A percentile compares a stretch with the other conserved stretches of the same genome.
Evolutionary conservation across 1,139 yeast genomes (phyloP).

Genomic region (Kodamaea sp.): DNA sequence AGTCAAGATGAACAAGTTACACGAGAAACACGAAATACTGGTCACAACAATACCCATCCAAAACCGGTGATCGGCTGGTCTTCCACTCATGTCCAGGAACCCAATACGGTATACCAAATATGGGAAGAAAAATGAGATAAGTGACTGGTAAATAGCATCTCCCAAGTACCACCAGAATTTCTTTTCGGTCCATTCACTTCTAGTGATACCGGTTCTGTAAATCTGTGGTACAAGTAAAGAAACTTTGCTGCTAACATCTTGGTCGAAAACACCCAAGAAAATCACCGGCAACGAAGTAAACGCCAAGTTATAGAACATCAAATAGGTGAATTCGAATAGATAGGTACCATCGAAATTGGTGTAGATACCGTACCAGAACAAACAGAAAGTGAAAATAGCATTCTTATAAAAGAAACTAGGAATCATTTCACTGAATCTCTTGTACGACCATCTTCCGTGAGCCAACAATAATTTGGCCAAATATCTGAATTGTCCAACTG

Average conservation of each 20-base stretch:
- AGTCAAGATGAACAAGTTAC: slow-evolving; percentile 74
- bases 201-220: slow-evolving; percentile 79
- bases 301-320: slow-evolving; percentile 92
- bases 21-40: slow-evolving; percentile 73
- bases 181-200: slow-evolving; percentile 75
- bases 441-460: slow-evolving; percentile 97
- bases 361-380: slow-evolving; percentile 92
- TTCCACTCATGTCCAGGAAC: slow-evolving; percentile 63
- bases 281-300: slow-evolving; percentile 94
- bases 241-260: slow-evolving; percentile 82
- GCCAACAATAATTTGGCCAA: slow-evolving; percentile 75
- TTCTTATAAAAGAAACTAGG: slow-evolving; percentile 93
- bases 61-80: slow-evolving; percentile 76
- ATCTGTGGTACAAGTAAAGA: slow-evolving; percentile 88
- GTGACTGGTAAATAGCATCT: slow-evolving; percentile 89
- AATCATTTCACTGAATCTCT: slow-evolving; percentile 88
- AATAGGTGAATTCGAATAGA: slow-evolving; percentile 85
- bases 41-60: slow-evolving; percentile 84
- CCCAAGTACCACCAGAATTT: slow-evolving; percentile 84
- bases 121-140: slow-evolving; percentile 84
- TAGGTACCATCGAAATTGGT: slow-evolving; percentile 89
- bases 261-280: slow-evolving; percentile 87
- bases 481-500: slow-evolving; percentile 91
- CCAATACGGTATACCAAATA: slow-evolving; percentile 63
- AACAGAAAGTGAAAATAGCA: slow-evolving; percentile 80